phyloP scores from a whole-genome alignment of 2,329 filamentous ascomycete species.

The Pyricularia grisea region DNA sequence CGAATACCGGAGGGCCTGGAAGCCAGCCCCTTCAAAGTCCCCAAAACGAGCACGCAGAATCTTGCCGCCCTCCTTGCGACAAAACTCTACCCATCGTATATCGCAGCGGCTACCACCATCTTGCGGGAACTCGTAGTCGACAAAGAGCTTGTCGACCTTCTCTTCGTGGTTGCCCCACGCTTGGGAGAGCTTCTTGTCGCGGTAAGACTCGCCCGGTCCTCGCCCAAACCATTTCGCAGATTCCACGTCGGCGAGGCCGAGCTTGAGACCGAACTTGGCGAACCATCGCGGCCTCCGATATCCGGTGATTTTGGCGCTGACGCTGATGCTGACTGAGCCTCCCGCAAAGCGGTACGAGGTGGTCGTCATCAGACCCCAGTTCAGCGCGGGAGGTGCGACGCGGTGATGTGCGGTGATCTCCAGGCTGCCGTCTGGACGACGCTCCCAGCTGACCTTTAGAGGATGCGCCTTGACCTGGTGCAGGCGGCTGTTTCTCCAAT shows the following conservation, averaged over 20 bases:
- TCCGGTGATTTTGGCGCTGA: slow-evolving; percentile 37
- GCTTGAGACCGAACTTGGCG: slow-evolving; percentile 53
- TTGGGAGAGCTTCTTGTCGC: slow-evolving; percentile 55
- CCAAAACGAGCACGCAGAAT: slow-evolving; percentile 36
- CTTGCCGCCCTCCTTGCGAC: slow-evolving; percentile 12
- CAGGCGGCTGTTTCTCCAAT: slow-evolving; percentile 42
- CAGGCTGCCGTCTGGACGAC: slow-evolving; percentile 18
- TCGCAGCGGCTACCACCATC: slow-evolving; percentile 58
- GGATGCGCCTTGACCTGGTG: slow-evolving; percentile 32
- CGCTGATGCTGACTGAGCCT: slow-evolving; percentile 36
- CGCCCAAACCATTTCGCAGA: slow-evolving; percentile 55
- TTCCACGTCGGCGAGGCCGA: slow-evolving; percentile 27
- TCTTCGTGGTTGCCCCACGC: slow-evolving; percentile 41
- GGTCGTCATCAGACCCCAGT: slow-evolving; percentile 44
- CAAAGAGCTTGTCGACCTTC: slow-evolving; percentile 40
- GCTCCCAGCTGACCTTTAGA: slow-evolving; percentile 22
- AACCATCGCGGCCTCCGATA: slow-evolving; percentile 43
- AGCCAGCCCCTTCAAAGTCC: slow-evolving; percentile 30
- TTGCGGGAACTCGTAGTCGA: slow-evolving; percentile 59
- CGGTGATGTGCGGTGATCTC: slow-evolving; percentile 38
- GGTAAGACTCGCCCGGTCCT: slow-evolving; percentile 57
- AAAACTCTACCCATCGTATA: slow-evolving; percentile 47
- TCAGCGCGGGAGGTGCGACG: slow-evolving; percentile 53
- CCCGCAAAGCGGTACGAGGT: slow-evolving; percentile 46
- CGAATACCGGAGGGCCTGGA: slow-evolving; percentile 47